phyloP scores from a whole-genome alignment of 441 rosid genomes.

The Gossypium gossypioides region DNA sequence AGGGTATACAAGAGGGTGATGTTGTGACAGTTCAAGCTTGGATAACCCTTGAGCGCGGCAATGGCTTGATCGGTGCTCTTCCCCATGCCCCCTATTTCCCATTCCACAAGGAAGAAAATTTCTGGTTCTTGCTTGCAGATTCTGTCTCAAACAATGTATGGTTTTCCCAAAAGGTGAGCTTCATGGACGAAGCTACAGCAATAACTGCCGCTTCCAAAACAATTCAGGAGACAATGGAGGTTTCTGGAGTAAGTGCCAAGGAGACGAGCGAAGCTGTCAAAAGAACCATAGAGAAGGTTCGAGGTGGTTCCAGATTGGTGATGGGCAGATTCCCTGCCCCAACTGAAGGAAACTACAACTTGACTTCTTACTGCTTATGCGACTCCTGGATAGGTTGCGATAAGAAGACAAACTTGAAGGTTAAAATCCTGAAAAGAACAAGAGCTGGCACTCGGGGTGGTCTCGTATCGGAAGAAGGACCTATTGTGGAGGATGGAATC shows the following conservation, averaged over 20 bases:
- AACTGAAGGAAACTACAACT: constrained; percentile 68
- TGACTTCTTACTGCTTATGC: constrained; percentile 75
- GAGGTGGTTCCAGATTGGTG: constrained; percentile 69
- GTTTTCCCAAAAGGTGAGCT: constrained; percentile 93
- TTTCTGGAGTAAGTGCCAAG: constrained; percentile 65
- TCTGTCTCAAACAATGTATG: constrained; percentile 64
- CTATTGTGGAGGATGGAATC: constrained; percentile 59
- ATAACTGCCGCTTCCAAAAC: constrained; percentile 73
- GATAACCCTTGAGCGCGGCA: constrained; percentile 67
- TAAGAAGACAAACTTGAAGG: constrained; percentile 49
- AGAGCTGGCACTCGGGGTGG: constrained; percentile 74
- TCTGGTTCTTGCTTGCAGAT: constrained; percentile 87
- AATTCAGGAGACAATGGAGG: constrained; percentile 85
- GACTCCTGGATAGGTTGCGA: constrained; percentile 96
- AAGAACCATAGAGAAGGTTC: constrained; percentile 70
- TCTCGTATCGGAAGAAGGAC: constrained; percentile 53
- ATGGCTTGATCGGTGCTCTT: constrained; percentile 71
- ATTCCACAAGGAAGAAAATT: constrained; percentile 89
- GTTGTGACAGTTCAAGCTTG: constrained; percentile 80
- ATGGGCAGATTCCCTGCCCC: constrained; percentile 88
- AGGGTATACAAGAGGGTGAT: constrained; percentile 89
- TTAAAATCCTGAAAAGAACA: constrained; percentile 75
- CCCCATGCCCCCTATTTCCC: constrained; percentile 91
- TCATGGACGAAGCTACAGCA: constrained; percentile 87
- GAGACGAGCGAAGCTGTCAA: constrained; percentile 60